Conservation (phyloP, 345 rosid species). For the Rhizophora apiculata region DNA sequence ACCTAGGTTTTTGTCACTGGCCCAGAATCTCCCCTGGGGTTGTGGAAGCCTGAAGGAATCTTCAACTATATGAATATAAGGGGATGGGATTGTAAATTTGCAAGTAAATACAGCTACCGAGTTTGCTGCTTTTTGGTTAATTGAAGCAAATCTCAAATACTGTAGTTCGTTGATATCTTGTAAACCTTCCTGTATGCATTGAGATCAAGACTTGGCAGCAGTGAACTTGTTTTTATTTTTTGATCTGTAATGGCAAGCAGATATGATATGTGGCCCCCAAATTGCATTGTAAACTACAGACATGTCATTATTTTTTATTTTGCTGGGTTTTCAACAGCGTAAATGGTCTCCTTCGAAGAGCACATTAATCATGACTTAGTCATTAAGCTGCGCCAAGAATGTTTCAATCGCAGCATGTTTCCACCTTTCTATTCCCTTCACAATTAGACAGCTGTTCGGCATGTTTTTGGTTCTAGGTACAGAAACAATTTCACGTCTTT, state of each 20-base stretch:
- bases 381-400: neutral
- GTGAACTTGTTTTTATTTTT: neutral
- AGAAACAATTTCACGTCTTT: constrained; percentile 3
- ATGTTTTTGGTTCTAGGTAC: constrained; percentile 10
- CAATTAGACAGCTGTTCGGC: neutral
- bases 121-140: neutral
- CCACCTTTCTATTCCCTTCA: constrained; percentile 10
- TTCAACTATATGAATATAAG: neutral
- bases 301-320: too few species aligned
- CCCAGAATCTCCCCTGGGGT: neutral
- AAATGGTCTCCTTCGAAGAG: too few species aligned
- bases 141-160: too few species aligned
- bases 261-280: neutral
- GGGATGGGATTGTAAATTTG: neutral
- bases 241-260: neutral
- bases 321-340: too few species aligned
- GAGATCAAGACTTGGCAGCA: too few species aligned
- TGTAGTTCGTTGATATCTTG: too few species aligned
- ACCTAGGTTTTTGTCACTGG: neutral
- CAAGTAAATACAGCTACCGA: neutral
- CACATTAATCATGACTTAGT: too few species aligned
- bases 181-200: too few species aligned
- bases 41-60: neutral
- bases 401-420: neutral
- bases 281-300: neutral